phyloP scores from a whole-genome alignment of 768 basidiomycete genomes.

The Rhizopogon sp. region DNA sequence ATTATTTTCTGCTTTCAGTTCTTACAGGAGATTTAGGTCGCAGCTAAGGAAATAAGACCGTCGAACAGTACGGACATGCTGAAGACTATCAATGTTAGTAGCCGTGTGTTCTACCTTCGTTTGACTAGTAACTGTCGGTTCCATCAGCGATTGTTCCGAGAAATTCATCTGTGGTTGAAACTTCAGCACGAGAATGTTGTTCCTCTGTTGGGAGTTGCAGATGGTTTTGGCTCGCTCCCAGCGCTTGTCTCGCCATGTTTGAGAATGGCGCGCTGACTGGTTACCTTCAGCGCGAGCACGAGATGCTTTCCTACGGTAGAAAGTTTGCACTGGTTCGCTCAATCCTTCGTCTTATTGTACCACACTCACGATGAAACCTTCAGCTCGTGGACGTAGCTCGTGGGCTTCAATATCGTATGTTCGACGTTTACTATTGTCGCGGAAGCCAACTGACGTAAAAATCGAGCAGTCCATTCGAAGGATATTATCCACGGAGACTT shows the following conservation, averaged over 20 bases:
- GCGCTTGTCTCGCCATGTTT: constrained; percentile 31
- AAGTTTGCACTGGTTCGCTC: too few relatives aligned
- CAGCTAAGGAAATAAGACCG: neutral
- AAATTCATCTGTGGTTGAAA: constrained; percentile 25
- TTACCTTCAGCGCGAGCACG: constrained; percentile 13
- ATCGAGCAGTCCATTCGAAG: constrained; percentile 14
- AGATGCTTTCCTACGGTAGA: neutral
- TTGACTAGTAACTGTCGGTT: neutral
- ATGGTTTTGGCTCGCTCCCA: constrained; percentile 22
- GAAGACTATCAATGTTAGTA: neutral
- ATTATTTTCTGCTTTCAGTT: neutral
- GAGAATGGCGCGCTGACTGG: constrained; percentile 22
- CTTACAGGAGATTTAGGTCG: neutral
- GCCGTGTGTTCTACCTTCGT: neutral
- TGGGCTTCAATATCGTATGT: neutral
- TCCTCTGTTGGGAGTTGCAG: constrained; percentile 22
- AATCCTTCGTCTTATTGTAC: too few relatives aligned
- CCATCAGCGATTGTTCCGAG: constrained; percentile 21
- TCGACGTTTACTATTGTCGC: neutral
- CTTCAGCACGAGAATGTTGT: constrained; percentile 26
- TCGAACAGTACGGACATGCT: neutral
- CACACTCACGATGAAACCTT: too few relatives aligned
- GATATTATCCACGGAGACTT: constrained; percentile 21
- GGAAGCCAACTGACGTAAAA: neutral
- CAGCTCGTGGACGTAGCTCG: neutral